Evolutionary conservation across 2,329 filamentous ascomycete species (phyloP), one percentile per base, ranked within the genome.

Genomic region (Cladosporium oxysporum): DNA sequence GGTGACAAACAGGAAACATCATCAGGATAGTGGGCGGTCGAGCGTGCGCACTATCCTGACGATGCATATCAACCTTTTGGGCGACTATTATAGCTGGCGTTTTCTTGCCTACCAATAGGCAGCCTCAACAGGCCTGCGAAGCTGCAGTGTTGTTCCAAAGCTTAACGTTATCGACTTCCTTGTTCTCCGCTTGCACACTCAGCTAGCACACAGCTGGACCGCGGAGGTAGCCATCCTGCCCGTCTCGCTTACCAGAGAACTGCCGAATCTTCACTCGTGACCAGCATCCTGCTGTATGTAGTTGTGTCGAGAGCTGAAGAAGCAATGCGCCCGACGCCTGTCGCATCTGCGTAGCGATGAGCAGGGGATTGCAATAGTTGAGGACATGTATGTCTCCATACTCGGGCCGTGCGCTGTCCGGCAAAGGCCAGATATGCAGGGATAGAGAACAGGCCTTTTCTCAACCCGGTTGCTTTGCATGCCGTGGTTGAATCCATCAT

Each of bases 391-490:
- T 29, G 37, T 47, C 6, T 14, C 41, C 6, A 23, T 41, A 1
- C 53, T 33, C 31, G 55, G 41, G 26, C 33, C 57, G 57, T 59
- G 57, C 57, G 37, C 37, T n/a, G 57, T 59, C 16, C 37, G 57
- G 23, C 37, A 47, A 16, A 59, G 52, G 52, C 28, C 52, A 55
- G 18, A 59, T 37, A 59, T 59, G 57, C 57, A 59, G 57, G 57
- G 57, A 59, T 59, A 26, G 57, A 29, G 37, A 12, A 26, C 35
- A n/a, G 57, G 35, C 57, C 37, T 29, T 29, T n/a, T 44, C 23
- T 59, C 57, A 59, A 59, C 57, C 57, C 57, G 57, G 57, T 59
- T 59, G 57, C 35, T 59, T 47, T 11, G 29, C 55, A 58, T 58
- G 55, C 21, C 6, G 31, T 31, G 14, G 55, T 58, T 33, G 55